Conservation (phyloP, 768 basidiomycete species). For the Tricholoma furcatifolium region DNA sequence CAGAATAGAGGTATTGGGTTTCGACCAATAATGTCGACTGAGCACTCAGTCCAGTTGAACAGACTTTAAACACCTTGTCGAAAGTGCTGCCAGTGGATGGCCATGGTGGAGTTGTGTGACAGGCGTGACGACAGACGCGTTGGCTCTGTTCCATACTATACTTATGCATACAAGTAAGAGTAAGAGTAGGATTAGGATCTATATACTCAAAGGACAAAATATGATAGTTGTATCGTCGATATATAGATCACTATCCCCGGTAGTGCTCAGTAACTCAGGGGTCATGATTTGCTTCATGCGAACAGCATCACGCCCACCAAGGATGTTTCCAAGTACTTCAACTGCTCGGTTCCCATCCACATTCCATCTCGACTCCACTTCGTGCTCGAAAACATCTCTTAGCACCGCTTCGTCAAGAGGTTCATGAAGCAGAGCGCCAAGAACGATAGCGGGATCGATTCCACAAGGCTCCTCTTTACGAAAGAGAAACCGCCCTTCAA, state of each 20-base stretch:
- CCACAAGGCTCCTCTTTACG: conserved; percentile 11
- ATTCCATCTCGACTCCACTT: conserved; percentile 15
- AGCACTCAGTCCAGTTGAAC: too few relatives aligned
- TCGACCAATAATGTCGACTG: too few relatives aligned
- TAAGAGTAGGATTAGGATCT: too few relatives aligned
- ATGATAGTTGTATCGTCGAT: conserved; percentile 16
- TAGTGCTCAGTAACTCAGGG: conserved; percentile 8
- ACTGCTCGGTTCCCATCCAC: conserved; percentile 14
- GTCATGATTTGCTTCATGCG: conserved; percentile 12
- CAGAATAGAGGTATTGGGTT: too few relatives aligned
- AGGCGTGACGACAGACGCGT: too few relatives aligned
- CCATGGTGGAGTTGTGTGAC: too few relatives aligned
- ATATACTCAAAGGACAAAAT: conserved; percentile 7
- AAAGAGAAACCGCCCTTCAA: conserved; percentile 14
- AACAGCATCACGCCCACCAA: conserved; percentile 12
- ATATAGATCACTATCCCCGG: conserved; percentile 13
- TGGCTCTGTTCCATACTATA: too few relatives aligned
- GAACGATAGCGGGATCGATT: conserved; percentile 9
- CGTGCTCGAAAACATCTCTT: conserved; percentile 11
- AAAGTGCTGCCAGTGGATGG: too few relatives aligned
- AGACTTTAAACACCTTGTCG: too few relatives aligned
- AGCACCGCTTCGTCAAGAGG: conserved; percentile 7
- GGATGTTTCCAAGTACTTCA: conserved; percentile 17
- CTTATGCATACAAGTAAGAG: too few relatives aligned
- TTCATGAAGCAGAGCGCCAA: conserved; percentile 12